Base-by-base conservation (phyloP, 306 rosid genomes). In the Acacia acuminata region DNA sequence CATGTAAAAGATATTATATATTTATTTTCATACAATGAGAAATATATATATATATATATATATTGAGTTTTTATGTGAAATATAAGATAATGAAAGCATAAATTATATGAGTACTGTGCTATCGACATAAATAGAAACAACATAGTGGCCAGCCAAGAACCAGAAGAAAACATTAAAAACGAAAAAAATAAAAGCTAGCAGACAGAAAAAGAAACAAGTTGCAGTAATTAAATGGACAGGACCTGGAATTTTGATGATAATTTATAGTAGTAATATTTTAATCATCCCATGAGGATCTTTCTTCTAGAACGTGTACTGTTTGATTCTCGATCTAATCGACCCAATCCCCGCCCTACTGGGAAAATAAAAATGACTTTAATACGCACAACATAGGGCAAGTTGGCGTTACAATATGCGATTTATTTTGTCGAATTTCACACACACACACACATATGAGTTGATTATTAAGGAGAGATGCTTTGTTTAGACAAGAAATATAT, bases 401-500 rank as follows among this genome's bases (percentile, higher is more conserved):
- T 61, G 45, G 27, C 22, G 25, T 83, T 58, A 16, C 68, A 15
- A 32, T 55, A 51, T 38, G 63, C 42, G 80, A 56, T 75, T 50
- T 51, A 70, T 71, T 20, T 70, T 71, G 69, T 36, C 32, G 11
- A 14, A 63, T 25, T 10, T 61, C 2, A 58, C 11, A 27, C 0
- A 27, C 14, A 13, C 36, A 58, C 27, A 27, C 2, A 64, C 15
- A 64, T 64, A 7, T 65, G 22, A 47, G 25, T 44, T 68, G 77
- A 51, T 76, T 82, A 69, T 68, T 10, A 7, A 6, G 9, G 51
- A 55, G 72, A 79, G 51, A 65, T 73, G 71, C 66, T 47, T 76
- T 51, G 63, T 61, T 61, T 17, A 3, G 68, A 42, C 84, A 76
- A 71, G 56, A 76, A 80, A 70, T 61, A 85, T 85, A 76, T 84